phyloP scores from a whole-genome alignment of 1,139 yeast species.

The Debaryomycetaceae sp. region DNA sequence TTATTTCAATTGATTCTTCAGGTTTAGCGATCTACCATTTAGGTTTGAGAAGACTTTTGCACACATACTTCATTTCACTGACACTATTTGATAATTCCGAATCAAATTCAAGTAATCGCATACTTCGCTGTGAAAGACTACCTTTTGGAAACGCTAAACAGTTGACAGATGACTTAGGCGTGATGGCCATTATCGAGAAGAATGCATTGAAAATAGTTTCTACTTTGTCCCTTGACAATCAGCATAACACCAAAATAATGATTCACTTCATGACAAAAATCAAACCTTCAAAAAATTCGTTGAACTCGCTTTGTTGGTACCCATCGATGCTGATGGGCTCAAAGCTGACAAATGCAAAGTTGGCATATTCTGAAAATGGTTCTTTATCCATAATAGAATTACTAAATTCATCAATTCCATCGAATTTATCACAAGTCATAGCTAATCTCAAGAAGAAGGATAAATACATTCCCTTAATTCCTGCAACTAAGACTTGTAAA shows the following conservation, averaged over 20 bases:
- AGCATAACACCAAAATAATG: slow-evolving; percentile 26
- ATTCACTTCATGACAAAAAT: slow-evolving; percentile 55
- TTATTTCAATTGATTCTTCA: slow-evolving; percentile 55
- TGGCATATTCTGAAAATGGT: slow-evolving; percentile 70
- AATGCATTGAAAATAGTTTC: slow-evolving; percentile 52
- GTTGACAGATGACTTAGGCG: slow-evolving; percentile 53
- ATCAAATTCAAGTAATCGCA: slow-evolving; percentile 17
- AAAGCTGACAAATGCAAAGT: slow-evolving; percentile 36
- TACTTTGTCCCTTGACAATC: slow-evolving; percentile 45
- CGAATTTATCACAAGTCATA: slow-evolving; percentile 23
- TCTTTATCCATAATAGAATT: slow-evolving; percentile 55
- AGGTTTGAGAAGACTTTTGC: slow-evolving; percentile 53
- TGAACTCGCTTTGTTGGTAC: slow-evolving; percentile 50
- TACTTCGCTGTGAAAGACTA: slow-evolving; percentile 36
- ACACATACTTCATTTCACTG: slow-evolving; percentile 46
- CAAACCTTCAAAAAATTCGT: slow-evolving; percentile 9
- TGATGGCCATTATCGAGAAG: slow-evolving; percentile 60
- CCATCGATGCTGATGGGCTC: slow-evolving; percentile 33
- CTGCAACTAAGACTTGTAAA: slow-evolving; percentile 43
- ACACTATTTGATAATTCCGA: slow-evolving; percentile 53
- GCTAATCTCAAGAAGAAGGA: slow-evolving; percentile 40
- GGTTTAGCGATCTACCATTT: slow-evolving; percentile 63
- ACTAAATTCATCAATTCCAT: slow-evolving; percentile 26
- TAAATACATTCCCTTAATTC: slow-evolving; percentile 32
- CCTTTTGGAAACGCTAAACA: slow-evolving; percentile 55